Percentiles rank a stretch among this genome's conserved stretches.
Evolutionary conservation across 768 basidiomycete genomes (phyloP).

Genomic region (Wakefieldia striispora): DNA sequence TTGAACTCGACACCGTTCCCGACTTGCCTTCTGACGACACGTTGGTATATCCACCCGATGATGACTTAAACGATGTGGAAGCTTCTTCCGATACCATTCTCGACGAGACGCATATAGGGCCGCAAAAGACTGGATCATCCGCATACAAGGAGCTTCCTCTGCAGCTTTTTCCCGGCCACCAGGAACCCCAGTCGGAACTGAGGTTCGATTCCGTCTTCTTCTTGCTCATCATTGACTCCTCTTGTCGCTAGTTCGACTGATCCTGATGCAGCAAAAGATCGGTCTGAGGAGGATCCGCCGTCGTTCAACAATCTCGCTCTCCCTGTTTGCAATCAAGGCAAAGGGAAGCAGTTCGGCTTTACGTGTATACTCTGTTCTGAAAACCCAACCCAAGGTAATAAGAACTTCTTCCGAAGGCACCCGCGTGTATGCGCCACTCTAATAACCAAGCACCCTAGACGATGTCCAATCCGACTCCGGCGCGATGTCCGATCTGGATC

Average conservation of each 20-base stretch:
- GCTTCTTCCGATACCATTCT: constrained; percentile 24
- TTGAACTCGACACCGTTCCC: neutral
- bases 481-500: neutral
- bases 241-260: constrained; percentile 7
- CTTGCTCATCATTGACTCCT: constrained; percentile 10
- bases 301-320: neutral
- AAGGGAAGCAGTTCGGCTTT: constrained; percentile 8
- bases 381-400: constrained; percentile 20
- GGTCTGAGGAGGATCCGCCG: neutral
- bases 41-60: constrained; percentile 7
- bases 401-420: neutral
- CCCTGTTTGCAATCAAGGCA: constrained; percentile 19
- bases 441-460: constrained; percentile 11
- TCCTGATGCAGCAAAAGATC: neutral
- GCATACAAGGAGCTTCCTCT: constrained; percentile 18
- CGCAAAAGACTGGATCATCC: neutral
- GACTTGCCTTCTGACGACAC: constrained; percentile 27
- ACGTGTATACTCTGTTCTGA: constrained; percentile 22
- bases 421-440: constrained; percentile 22
- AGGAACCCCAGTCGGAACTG: neutral
- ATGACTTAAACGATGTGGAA: constrained; percentile 9
- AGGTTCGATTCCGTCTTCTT: constrained; percentile 17
- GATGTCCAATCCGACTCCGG: neutral
- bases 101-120: constrained; percentile 1
- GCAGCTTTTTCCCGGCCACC: neutral